phyloP scores from a whole-genome alignment of 1,139 yeast genomes.

The Magnusiomyces starmeri region DNA sequence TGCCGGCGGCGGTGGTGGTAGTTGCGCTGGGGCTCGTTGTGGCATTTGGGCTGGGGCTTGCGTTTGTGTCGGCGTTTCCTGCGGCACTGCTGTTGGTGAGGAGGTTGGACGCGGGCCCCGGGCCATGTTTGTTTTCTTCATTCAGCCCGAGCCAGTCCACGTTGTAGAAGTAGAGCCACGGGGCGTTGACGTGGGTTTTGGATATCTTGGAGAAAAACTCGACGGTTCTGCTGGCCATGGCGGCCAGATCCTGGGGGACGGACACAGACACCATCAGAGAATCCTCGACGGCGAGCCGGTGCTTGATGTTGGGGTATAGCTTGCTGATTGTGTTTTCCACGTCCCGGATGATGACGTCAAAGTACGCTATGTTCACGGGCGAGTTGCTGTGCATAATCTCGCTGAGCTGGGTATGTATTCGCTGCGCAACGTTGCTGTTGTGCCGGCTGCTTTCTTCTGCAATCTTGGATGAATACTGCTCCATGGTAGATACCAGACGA shows the following conservation, averaged over 20 bases:
- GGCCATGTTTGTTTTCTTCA: neutral
- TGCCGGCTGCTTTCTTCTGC: constrained; percentile 26
- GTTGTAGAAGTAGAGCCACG: constrained; percentile 57
- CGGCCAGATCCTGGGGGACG: constrained; percentile 43
- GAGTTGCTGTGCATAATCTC: constrained; percentile 43
- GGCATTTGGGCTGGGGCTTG: neutral
- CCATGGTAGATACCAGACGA: constrained; percentile 38
- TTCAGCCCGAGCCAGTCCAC: constrained; percentile 57
- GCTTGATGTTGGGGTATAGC: constrained; percentile 18
- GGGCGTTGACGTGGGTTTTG: constrained; percentile 29
- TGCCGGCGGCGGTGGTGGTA: neutral
- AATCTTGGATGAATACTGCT: constrained; percentile 40
- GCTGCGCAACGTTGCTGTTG: constrained; percentile 21
- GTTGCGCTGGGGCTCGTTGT: neutral
- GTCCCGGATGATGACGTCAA: constrained; percentile 58
- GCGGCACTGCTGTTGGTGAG: neutral
- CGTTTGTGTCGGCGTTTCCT: neutral
- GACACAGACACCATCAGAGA: constrained; percentile 57
- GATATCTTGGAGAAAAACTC: constrained; percentile 27
- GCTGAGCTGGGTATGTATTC: constrained; percentile 36
- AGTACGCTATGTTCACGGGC: constrained; percentile 51
- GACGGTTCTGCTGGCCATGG: constrained; percentile 35
- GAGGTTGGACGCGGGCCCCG: neutral
- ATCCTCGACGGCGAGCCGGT: constrained; percentile 48
- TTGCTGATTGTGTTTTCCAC: constrained; percentile 38